phyloP scores from a whole-genome alignment of 2,329 filamentous ascomycete species.

The Cordyceps tenuipes region DNA sequence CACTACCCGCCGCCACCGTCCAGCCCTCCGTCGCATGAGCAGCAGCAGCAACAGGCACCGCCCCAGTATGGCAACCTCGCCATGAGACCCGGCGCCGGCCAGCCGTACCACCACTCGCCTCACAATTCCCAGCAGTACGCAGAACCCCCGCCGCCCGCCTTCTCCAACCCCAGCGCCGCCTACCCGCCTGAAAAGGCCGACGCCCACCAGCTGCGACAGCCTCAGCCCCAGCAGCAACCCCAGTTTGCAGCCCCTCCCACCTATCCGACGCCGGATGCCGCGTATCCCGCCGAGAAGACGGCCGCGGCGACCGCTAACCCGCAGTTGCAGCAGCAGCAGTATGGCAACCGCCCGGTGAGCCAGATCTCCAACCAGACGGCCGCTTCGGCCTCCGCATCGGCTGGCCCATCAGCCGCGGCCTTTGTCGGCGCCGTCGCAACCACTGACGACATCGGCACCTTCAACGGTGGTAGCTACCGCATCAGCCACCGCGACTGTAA shows the following conservation, averaged over 20 bases:
- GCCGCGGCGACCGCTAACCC: not conserved
- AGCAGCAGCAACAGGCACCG: slow-evolving; percentile 18
- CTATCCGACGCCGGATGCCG: slow-evolving; percentile 13
- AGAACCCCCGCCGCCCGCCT: slow-evolving; percentile 5
- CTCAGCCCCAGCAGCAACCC: slow-evolving; percentile 20
- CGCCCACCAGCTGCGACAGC: slow-evolving; percentile 19
- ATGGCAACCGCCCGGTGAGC: slow-evolving; percentile 19
- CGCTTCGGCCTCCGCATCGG: not conserved
- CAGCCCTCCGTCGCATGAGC: slow-evolving; percentile 14
- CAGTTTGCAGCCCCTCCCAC: slow-evolving; percentile 17
- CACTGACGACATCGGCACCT: slow-evolving; percentile 84
- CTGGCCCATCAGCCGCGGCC: slow-evolving; percentile 35
- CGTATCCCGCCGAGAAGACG: slow-evolving; percentile 24
- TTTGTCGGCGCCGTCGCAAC: slow-evolving; percentile 56
- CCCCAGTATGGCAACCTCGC: slow-evolving; percentile 17
- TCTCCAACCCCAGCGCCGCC: slow-evolving; percentile 12
- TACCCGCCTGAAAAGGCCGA: slow-evolving; percentile 13
- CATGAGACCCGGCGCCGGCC: slow-evolving; percentile 16
- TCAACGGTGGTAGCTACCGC: slow-evolving; percentile 91
- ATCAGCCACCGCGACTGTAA: slow-evolving; percentile 91
- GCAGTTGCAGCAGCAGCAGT: slow-evolving; percentile 15
- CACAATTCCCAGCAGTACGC: slow-evolving; percentile 3
- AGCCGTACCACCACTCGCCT: not conserved
- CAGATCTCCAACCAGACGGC: slow-evolving; percentile 23
- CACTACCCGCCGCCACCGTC: slow-evolving; percentile 22